Percentiles rank a stretch among this genome's conserved stretches.
These are phyloP conservation scores for Plantago major DNA, from an alignment of 257 asterid species.

Conservation along the genomic window DNA sequence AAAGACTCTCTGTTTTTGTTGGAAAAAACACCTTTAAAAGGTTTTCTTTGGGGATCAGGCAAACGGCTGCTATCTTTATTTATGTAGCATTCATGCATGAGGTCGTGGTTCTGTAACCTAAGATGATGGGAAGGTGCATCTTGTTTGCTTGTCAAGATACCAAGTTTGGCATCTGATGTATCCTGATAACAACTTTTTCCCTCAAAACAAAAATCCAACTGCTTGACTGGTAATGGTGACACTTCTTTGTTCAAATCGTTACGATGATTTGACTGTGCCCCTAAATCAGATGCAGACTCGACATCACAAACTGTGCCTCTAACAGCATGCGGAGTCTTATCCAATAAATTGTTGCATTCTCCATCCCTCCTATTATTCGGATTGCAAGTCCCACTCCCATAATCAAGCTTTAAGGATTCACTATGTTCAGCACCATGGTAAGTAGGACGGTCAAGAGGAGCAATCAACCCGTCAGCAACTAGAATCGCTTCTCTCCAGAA, in stretches of 20 bases:
- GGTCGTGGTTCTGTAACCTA: conserved; percentile 18
- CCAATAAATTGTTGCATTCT: conserved; percentile 24
- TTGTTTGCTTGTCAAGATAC: conserved; percentile 25
- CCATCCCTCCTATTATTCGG: conserved; percentile 39
- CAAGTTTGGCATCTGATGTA: conserved; percentile 28
- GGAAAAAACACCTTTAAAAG: conserved; percentile 26
- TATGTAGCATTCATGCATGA: conserved; percentile 17
- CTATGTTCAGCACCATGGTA: conserved; percentile 32
- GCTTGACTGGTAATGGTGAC: conserved; percentile 92
- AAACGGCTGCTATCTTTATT: conserved; percentile 24
- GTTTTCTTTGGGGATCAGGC: conserved; percentile 28
- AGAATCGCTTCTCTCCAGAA: conserved; percentile 95
- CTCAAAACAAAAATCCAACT: conserved; percentile 78
- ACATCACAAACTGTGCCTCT: conserved; percentile 25
- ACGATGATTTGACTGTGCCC: conserved; percentile 33
- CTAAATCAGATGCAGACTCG: conserved; percentile 39
- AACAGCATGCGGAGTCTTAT: conserved; percentile 22
- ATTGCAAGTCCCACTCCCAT: conserved; percentile 29
- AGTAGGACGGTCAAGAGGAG: conserved; percentile 37
- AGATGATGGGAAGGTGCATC: conserved; percentile 22
- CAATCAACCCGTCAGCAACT: conserved; percentile 79
- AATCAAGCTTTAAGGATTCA: conserved; percentile 32
- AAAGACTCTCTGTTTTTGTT: conserved; percentile 29
- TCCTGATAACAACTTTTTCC: conserved; percentile 34
- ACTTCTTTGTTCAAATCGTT: conserved; percentile 51